Evolutionary conservation across 805 yeast species (phyloP), one percentile per base, ranked within the genome.

Genomic region (Ogataea chonburiensis): DNA sequence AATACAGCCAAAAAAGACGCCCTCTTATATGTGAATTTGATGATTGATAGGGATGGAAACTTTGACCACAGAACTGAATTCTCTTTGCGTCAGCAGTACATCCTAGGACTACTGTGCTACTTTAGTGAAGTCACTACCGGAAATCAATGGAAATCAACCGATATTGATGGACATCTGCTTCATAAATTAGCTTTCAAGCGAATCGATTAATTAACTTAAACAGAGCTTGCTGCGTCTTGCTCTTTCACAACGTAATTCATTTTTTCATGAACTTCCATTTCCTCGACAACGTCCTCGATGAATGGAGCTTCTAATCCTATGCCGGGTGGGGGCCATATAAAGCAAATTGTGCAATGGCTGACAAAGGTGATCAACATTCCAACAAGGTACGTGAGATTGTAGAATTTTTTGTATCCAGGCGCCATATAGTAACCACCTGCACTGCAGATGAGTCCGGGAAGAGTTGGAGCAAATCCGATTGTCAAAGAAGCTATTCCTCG

Each of bases 381-480:
- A 14, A 43, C 44, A 7, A 43, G 28, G 12, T 43, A 43, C 13
- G 44, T 43, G 12, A 43, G 32, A 16, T 43, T 43, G 42, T 43
- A 43, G 15, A 40, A 43, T 17, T 40, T 43, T 24, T 30, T 31
- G 26, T 43, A 43, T 5, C 42, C 40, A 5, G 16, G 9, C 14
- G 39, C 15, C 44, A 43, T 43, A 3, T 5, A 10, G 14, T 35
- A 39, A 10, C 35, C 35, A n/a, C 44, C 43, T n/a, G 47, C 47
- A 9, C 31, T 39, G 34, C 43, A 43, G 11, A 44, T 29, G 7
- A 50, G 44, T 8, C 47, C 47, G 5, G 55, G 51, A 14, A 50
- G 29, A 7, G 45, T 40, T 14, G 50, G 49, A 3, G 40, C 41
- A 17, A 35, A 35, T 1, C 50, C 54, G 18, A 45, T 30, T 1